phyloP scores from a whole-genome alignment of 768 basidiomycete genomes.

The Kwoniella mangroviensis region DNA sequence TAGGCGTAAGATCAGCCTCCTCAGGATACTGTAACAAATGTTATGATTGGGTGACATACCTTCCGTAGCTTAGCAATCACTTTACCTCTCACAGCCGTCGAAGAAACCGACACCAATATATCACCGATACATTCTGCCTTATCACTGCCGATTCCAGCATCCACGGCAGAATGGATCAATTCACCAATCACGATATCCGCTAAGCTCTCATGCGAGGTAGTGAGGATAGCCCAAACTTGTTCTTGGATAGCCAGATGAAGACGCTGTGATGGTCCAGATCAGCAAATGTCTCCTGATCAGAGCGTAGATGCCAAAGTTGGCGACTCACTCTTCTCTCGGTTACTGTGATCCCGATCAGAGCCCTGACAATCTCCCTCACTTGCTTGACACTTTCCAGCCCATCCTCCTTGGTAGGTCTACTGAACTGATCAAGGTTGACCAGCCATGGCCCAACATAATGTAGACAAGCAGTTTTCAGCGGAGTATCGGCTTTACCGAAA shows the following conservation, averaged over 20 bases:
- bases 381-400: constrained; percentile 75
- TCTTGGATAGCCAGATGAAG: constrained; percentile 71
- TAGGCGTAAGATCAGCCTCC: constrained; percentile 9
- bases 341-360: constrained; percentile 74
- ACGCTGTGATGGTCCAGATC: constrained; percentile 57
- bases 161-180: constrained; percentile 77
- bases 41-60: too few relatives aligned
- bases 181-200: constrained; percentile 79
- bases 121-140: constrained; percentile 77
- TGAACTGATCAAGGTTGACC: constrained; percentile 73
- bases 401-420: constrained; percentile 69
- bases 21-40: too few relatives aligned
- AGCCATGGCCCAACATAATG: constrained; percentile 90
- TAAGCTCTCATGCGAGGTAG: constrained; percentile 69
- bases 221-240: constrained; percentile 77
- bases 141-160: constrained; percentile 75
- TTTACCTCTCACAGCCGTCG: constrained; percentile 76
- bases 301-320: neutral
- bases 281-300: neutral
- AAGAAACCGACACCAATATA: constrained; percentile 73
- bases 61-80: constrained; percentile 79
- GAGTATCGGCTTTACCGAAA: constrained; percentile 59
- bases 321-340: constrained; percentile 70
- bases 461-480: constrained; percentile 72
- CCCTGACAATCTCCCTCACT: constrained; percentile 79